Evolutionary conservation across 139 green algal species (phyloP).

Genomic region (Haematococcus sp.): DNA sequence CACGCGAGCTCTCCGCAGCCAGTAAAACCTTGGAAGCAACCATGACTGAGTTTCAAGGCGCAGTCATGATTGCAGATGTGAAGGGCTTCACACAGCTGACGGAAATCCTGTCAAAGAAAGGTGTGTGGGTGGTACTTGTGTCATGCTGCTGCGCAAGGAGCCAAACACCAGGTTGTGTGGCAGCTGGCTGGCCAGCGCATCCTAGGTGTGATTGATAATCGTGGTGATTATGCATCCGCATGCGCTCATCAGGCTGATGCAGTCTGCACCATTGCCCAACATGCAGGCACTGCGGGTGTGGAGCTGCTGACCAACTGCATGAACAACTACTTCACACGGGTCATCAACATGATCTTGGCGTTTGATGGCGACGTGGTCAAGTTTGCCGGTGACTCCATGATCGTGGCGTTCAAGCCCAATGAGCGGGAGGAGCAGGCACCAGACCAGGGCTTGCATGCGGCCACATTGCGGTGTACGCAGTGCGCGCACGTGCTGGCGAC

Average conservation of each 20-base stretch:
- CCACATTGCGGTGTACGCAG: conserved; percentile 45
- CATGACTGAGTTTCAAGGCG: conserved; percentile 53
- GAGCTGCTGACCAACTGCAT: conserved; percentile 82
- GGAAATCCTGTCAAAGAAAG: conserved; percentile 60
- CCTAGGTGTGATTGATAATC: not conserved
- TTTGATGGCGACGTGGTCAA: conserved; percentile 79
- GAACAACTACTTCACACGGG: conserved; percentile 82
- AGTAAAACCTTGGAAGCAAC: conserved; percentile 30
- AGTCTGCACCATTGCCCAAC: no score
- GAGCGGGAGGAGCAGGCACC: not conserved
- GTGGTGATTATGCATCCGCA: not conserved
- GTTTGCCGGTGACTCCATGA: conserved; percentile 86
- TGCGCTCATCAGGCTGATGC: not conserved
- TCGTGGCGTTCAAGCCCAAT: conserved; percentile 63
- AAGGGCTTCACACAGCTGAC: conserved; percentile 84
- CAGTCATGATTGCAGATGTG: conserved; percentile 79
- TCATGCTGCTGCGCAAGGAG: no score
- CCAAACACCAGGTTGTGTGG: no score
- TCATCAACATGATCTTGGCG: conserved; percentile 66
- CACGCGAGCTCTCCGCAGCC: conserved; percentile 18
- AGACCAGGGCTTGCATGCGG: conserved; percentile 45
- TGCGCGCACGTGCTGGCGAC: conserved; percentile 56
- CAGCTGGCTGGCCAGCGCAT: no score
- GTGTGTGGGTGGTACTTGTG: conserved; percentile 11
- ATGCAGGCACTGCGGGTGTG: conserved; percentile 50